Evolutionary conservation across 2,329 filamentous ascomycete species (phyloP).

Genomic region (Gaeumannomyces tritici): DNA sequence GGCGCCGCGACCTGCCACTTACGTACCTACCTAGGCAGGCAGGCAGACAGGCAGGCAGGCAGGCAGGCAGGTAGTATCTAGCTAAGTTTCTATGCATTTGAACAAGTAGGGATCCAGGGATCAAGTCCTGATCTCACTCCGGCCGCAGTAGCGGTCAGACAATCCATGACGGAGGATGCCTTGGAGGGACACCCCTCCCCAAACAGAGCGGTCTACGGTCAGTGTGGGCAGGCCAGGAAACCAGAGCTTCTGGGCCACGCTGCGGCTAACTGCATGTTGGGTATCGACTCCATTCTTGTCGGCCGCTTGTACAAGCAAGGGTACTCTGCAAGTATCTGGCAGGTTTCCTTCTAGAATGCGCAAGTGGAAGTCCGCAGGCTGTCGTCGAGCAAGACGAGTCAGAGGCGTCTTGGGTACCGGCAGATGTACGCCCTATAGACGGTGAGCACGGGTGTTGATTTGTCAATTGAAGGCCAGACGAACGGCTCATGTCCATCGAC

Average conservation of each 20-base stretch:
- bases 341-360: neutral
- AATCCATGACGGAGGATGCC: neutral
- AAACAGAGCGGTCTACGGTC: neutral
- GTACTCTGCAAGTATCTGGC: constrained; percentile 5
- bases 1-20: neutral
- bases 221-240: neutral
- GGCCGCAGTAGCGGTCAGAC: neutral
- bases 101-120: too few relatives aligned
- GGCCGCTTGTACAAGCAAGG: neutral
- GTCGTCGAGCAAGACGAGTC: constrained; percentile 12
- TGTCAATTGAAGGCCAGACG: constrained; percentile 16
- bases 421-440: constrained; percentile 10
- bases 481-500: neutral
- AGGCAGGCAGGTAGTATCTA: too few relatives aligned
- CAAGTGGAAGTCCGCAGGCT: too few relatives aligned
- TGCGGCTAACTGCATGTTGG: neutral
- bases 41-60: too few relatives aligned
- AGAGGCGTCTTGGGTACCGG: constrained; percentile 5
- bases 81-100: too few relatives aligned
- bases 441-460: constrained; percentile 18
- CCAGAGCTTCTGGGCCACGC: neutral
- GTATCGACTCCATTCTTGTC: neutral
- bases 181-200: neutral
- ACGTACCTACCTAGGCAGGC: neutral
- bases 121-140: neutral